phyloP scores from a whole-genome alignment of 2,329 filamentous ascomycete species.

The Aspergillus arachidicola region DNA sequence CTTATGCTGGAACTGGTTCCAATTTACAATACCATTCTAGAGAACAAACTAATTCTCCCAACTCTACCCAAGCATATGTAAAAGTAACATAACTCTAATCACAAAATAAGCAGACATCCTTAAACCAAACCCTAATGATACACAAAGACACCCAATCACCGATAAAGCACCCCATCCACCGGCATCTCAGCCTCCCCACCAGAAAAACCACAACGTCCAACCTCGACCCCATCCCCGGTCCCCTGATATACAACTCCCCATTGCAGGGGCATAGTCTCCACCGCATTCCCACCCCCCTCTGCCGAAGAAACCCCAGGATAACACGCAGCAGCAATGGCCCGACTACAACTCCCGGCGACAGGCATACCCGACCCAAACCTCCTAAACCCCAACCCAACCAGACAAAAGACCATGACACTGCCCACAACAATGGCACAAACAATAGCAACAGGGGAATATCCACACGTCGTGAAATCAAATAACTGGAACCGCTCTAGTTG shows the following conservation, averaged over 20 bases:
- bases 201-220: neutral
- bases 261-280: neutral
- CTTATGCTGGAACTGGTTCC: neutral
- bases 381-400: constrained; percentile 17
- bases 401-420: constrained; percentile 13
- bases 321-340: constrained; percentile 36
- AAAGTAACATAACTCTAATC: neutral
- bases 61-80: too few relatives aligned
- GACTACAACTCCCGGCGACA: constrained; percentile 32
- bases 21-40: too few relatives aligned
- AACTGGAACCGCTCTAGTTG: neutral
- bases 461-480: constrained; percentile 9
- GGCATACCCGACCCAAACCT: constrained; percentile 26
- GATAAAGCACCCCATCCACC: neutral
- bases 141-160: neutral
- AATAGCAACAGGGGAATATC: constrained; percentile 12
- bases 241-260: neutral
- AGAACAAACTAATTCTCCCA: too few relatives aligned
- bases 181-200: neutral
- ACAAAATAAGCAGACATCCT: neutral
- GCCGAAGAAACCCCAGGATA: constrained; percentile 17
- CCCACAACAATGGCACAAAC: constrained; percentile 19
- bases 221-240: neutral
- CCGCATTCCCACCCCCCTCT: neutral
- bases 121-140: neutral